phyloP scores from a whole-genome alignment of 495 filamentous ascomycete genomes.

The Lasiosphaeria ovina region DNA sequence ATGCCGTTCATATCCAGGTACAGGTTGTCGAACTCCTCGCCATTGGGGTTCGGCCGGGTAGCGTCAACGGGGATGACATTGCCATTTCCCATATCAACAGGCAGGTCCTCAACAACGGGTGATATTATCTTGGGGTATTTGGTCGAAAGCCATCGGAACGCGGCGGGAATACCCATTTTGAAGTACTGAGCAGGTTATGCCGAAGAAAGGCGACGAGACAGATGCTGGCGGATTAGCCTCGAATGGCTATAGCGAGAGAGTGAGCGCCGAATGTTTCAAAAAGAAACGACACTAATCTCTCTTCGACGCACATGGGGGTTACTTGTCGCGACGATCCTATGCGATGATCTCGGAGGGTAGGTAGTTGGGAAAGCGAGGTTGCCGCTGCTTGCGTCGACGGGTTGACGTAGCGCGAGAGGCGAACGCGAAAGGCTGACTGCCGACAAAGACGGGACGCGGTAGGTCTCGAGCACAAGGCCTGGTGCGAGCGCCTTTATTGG shows the following conservation, averaged over 20 bases:
- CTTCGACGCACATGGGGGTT: not conserved
- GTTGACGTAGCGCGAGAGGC: too few species aligned
- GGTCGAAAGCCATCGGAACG: constrained; percentile 90
- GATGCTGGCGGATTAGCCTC: not conserved
- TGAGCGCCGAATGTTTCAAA: not conserved
- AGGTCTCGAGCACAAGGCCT: too few species aligned
- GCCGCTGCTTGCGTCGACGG: too few species aligned
- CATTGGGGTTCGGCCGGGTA: constrained; percentile 88
- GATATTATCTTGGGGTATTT: constrained; percentile 97
- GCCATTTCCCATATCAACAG: constrained; percentile 72
- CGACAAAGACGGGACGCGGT: too few species aligned
- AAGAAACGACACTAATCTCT: not conserved
- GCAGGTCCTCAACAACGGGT: constrained; percentile 80
- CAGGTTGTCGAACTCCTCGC: constrained; percentile 95
- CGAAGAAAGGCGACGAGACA: not conserved
- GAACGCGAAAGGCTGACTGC: too few species aligned
- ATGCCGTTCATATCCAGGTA: constrained; percentile 99
- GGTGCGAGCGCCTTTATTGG: too few species aligned
- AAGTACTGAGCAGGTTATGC: not conserved
- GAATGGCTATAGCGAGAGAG: not conserved
- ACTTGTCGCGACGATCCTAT: not conserved
- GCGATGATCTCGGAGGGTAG: too few species aligned
- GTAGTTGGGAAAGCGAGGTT: too few species aligned
- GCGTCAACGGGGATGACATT: constrained; percentile 78
- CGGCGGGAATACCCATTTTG: constrained; percentile 90